Conservation (phyloP, 306 rosid species). For the Trifolium dubium region DNA sequence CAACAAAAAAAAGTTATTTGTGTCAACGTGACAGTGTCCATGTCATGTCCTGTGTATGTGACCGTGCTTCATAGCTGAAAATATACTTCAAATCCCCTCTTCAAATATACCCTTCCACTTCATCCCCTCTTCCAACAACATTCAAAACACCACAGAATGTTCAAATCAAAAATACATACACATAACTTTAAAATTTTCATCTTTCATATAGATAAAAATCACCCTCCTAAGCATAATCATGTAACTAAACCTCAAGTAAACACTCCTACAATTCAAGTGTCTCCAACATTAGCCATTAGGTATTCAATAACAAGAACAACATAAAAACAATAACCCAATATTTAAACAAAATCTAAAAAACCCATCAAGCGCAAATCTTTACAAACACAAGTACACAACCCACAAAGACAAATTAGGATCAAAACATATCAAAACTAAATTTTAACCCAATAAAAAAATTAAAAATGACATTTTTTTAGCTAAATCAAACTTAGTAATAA, state of each 20-base stretch:
- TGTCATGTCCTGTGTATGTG: no score
- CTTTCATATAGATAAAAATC: not conserved
- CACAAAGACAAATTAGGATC: not conserved
- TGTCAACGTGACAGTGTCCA: no score
- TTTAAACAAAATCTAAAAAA: not conserved
- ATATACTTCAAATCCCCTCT: no score
- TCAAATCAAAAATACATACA: not conserved
- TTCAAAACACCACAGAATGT: not conserved
- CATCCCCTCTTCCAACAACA: conserved; percentile 2
- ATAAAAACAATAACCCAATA: not conserved
- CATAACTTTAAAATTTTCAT: conserved; percentile 11
- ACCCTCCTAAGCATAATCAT: not conserved
- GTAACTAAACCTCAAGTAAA: not conserved
- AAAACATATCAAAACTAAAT: conserved; percentile 5
- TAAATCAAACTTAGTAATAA: conserved; percentile 33
- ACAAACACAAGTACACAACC: conserved; percentile 8
- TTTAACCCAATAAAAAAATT: not conserved
- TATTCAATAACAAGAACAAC: conserved; percentile 1
- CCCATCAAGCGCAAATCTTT: not conserved
- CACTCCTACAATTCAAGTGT: not conserved
- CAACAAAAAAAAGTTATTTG: no score
- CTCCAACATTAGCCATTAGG: conserved; percentile 5
- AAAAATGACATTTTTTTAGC: not conserved
- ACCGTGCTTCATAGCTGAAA: no score
- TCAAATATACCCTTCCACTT: not conserved